phyloP scores from a whole-genome alignment of 257 asterid genomes.

The Solanum commersonii region DNA sequence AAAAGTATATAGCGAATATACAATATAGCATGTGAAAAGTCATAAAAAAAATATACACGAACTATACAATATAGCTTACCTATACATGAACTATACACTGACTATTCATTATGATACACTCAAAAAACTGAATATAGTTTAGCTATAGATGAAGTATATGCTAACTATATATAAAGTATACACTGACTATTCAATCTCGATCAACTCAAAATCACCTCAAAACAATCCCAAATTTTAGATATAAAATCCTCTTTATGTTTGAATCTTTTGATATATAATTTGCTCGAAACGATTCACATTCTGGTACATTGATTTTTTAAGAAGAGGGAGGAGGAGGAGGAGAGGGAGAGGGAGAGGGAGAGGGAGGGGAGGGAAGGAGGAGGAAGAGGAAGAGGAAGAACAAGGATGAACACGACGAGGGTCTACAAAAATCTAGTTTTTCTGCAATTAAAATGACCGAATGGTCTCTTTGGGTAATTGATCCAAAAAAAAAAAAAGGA shows the following conservation, averaged over 20 bases:
- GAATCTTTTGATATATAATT: no score
- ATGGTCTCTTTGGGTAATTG: neutral
- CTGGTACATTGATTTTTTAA: neutral
- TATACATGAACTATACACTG: neutral
- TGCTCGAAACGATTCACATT: neutral
- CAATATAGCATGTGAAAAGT: no score
- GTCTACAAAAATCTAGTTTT: neutral
- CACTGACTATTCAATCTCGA: neutral
- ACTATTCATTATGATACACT: no score
- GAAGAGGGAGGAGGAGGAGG: neutral
- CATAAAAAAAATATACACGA: no score
- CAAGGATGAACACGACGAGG: neutral
- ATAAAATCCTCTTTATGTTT: no score
- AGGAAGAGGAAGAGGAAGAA: neutral
- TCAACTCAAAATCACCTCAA: neutral
- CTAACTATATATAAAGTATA: no score
- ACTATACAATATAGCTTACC: neutral
- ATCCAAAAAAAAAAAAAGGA: neutral
- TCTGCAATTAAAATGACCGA: neutral
- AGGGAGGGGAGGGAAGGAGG: rapidly evolving
- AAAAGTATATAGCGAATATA: neutral
- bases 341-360: neutral
- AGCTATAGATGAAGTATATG: neutral
- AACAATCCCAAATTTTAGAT: neutral
- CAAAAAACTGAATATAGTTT: neutral